phyloP scores from a whole-genome alignment of 225 moss, liverwort and hornwort species.

The Physcomitrellopsis africana region DNA sequence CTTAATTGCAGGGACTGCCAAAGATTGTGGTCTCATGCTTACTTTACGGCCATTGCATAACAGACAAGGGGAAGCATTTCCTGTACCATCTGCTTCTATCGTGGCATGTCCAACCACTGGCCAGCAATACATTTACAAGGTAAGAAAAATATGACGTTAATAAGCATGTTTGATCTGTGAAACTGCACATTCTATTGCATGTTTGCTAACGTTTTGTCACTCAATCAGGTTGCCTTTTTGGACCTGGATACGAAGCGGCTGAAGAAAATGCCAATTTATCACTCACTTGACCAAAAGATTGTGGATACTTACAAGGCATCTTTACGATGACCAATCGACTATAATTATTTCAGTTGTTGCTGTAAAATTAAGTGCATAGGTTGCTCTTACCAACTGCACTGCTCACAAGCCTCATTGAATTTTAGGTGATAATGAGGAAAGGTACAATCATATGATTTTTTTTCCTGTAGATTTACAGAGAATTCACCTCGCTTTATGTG shows the following conservation, averaged over 20 bases:
- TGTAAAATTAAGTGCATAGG: neutral
- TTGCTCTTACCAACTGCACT: neutral
- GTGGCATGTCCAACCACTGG: slow-evolving; percentile 35
- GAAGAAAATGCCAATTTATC: slow-evolving; percentile 31
- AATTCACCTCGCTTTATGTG: too few relatives aligned
- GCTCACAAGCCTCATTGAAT: neutral
- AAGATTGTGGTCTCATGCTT: slow-evolving; percentile 76
- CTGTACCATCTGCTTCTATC: slow-evolving; percentile 31
- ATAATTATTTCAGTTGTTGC: neutral
- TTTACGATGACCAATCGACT: neutral
- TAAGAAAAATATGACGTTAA: neutral
- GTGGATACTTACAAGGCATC: slow-evolving; percentile 30
- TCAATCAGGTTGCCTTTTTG: slow-evolving; percentile 38
- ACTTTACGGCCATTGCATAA: slow-evolving; percentile 53
- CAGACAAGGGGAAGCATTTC: slow-evolving; percentile 15
- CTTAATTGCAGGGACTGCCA: slow-evolving; percentile 70
- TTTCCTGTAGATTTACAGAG: neutral
- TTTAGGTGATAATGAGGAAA: neutral
- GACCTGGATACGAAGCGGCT: slow-evolving; percentile 39
- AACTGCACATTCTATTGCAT: neutral
- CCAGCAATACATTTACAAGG: slow-evolving; percentile 40
- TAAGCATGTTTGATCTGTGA: neutral
- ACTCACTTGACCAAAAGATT: slow-evolving; percentile 39
- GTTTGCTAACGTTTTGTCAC: neutral
- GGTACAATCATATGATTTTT: neutral